Conservation (phyloP, 2,329 filamentous ascomycete species). For the Botrytis deweyae region DNA sequence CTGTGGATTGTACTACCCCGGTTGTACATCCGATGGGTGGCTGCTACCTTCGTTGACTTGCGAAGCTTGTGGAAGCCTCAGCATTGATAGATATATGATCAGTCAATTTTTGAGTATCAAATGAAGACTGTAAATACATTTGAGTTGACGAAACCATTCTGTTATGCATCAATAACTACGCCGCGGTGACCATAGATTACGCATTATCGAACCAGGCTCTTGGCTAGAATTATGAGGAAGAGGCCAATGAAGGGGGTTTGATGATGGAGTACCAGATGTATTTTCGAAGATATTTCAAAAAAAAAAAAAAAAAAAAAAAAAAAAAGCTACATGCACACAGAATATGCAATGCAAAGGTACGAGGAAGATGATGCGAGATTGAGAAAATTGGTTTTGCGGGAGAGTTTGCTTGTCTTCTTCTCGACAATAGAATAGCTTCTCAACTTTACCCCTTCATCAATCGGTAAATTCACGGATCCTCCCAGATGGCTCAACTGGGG, state of each 20-base stretch:
- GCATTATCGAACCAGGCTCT: not conserved
- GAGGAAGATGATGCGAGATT: not conserved
- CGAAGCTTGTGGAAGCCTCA: not conserved
- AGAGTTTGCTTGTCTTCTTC: not conserved
- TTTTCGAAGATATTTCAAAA: not conserved
- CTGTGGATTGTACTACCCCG: not conserved
- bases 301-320: no score
- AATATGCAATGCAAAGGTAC: not conserved
- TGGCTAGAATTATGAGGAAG: not conserved
- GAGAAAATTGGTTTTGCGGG: not conserved
- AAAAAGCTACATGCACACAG: no score
- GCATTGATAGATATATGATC: not conserved
- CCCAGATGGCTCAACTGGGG: no score
- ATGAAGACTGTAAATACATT: not conserved
- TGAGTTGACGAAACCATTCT: not conserved
- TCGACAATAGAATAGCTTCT: not conserved
- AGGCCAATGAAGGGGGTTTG: not conserved
- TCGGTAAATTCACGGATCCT: not conserved
- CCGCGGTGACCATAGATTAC: not conserved
- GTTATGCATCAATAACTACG: not conserved
- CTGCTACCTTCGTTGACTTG: not conserved
- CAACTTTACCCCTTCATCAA: conserved; percentile 11
- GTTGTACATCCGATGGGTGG: not conserved
- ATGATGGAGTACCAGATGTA: not conserved
- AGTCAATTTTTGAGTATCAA: not conserved